These are phyloP conservation scores for Flaveria sonorensis DNA, from an alignment of 129 eudicot species.

Conservation along the genomic window DNA sequence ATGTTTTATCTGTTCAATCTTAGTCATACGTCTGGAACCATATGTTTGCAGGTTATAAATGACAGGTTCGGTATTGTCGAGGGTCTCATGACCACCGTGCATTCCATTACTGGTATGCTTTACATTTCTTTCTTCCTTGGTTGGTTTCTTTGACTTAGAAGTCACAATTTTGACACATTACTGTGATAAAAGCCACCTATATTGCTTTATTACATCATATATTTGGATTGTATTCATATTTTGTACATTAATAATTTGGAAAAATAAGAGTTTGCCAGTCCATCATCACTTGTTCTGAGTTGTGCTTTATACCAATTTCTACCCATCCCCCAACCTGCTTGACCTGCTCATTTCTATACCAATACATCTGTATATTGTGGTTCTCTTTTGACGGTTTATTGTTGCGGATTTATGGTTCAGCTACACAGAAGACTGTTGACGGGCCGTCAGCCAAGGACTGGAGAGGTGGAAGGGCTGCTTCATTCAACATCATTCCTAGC, in stretches of 20 bases:
- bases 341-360: neutral
- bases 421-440: slow-evolving; percentile 71
- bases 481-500: slow-evolving; percentile 73
- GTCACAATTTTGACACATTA: neutral
- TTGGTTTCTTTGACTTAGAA: neutral
- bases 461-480: slow-evolving; percentile 80
- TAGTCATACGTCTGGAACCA: neutral
- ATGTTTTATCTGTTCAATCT: neutral
- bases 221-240: neutral
- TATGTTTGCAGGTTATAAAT: slow-evolving; percentile 50
- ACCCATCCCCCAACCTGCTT: neutral
- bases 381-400: neutral
- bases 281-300: slow-evolving; percentile 4
- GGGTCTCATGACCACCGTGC: slow-evolving; percentile 75
- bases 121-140: neutral
- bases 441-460: slow-evolving; percentile 71
- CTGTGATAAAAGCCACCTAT: neutral
- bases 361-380: neutral
- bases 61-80: slow-evolving; percentile 68
- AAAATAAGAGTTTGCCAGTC: neutral
- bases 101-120: slow-evolving; percentile 54
- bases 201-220: neutral
- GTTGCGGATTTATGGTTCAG: slow-evolving; percentile 28
- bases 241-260: neutral
- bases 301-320: neutral